A percentile compares a stretch with the other conserved stretches of the same genome.
phyloP scores from a whole-genome alignment of 768 basidiomycete genomes.

The Mycena rebaudengoi region DNA sequence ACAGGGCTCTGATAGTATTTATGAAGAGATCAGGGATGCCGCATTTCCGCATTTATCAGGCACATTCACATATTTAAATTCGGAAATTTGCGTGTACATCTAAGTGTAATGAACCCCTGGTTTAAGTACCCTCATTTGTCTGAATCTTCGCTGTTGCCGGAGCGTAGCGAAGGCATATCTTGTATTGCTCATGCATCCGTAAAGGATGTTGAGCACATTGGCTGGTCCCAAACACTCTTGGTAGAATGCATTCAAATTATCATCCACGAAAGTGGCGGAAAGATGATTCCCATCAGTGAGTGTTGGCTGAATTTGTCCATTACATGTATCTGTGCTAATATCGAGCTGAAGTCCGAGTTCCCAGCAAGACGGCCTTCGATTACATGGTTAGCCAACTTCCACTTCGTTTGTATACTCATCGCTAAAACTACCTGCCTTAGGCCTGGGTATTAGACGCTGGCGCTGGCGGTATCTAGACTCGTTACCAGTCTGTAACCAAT shows the following conservation, averaged over 20 bases:
- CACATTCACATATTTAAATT: too few species aligned
- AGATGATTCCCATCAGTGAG: slow-evolving; percentile 25
- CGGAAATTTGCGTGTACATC: too few species aligned
- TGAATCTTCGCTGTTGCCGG: too few species aligned
- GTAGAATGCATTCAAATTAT: slow-evolving; percentile 24
- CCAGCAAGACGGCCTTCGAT: slow-evolving; percentile 19
- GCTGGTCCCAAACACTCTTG: slow-evolving; percentile 1
- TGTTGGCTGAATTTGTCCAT: too few species aligned
- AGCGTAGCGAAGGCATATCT: too few species aligned
- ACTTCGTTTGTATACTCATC: neutral
- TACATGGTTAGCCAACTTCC: slow-evolving; percentile 17
- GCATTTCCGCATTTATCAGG: too few species aligned
- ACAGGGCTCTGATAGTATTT: too few species aligned
- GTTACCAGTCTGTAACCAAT: too few species aligned
- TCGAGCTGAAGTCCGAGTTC: slow-evolving; percentile 18
- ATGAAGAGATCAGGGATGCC: too few species aligned
- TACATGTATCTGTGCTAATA: too few species aligned
- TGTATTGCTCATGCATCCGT: neutral
- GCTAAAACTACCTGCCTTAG: neutral
- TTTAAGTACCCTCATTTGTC: too few species aligned
- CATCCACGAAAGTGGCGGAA: slow-evolving; percentile 17
- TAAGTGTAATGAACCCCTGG: too few species aligned
- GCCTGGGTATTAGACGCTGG: slow-evolving; percentile 23
- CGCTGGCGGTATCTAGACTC: slow-evolving; percentile 19
- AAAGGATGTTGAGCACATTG: slow-evolving; percentile 22